Conservation (phyloP, 768 basidiomycete genomes). For the Rhodotorula toruloides region DNA sequence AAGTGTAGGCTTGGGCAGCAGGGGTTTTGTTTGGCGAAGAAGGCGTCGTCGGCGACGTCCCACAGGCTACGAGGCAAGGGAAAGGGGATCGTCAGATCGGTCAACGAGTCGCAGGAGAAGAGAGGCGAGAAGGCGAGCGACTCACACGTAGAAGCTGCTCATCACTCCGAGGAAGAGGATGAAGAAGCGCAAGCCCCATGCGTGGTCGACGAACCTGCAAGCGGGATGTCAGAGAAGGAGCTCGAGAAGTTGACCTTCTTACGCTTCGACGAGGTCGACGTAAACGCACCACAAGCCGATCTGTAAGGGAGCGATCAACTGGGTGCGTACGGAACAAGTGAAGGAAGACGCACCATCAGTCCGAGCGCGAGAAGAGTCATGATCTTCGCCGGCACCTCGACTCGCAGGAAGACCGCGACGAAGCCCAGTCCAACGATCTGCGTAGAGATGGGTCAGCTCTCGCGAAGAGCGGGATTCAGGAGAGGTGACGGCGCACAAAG, state of each 20-base stretch:
- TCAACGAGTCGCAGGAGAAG: background rate
- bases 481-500: slow-evolving; percentile 9
- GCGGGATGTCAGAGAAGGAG: too few species aligned
- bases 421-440: slow-evolving; percentile 25
- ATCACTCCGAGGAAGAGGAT: slow-evolving; percentile 40
- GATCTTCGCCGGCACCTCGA: background rate
- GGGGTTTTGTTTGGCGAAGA: slow-evolving; percentile 32
- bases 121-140: background rate
- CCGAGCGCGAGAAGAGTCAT: slow-evolving; percentile 16
- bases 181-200: slow-evolving; percentile 27
- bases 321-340: too few species aligned
- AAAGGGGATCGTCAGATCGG: background rate
- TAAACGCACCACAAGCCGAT: background rate
- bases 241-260: slow-evolving; percentile 20
- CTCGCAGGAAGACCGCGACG: slow-evolving; percentile 25
- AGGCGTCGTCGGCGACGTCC: slow-evolving; percentile 36
- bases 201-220: slow-evolving; percentile 38
- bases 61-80: slow-evolving; percentile 7
- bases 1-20: slow-evolving; percentile 25
- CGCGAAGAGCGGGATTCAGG: too few species aligned
- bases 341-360: slow-evolving; percentile 11
- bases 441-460: background rate
- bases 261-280: background rate
- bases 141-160: slow-evolving; percentile 33
- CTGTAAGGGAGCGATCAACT: background rate